Evolutionary conservation across 345 rosid species (phyloP), one percentile per base, ranked within the genome.

Genomic region (Gossypium ekmanianum): DNA sequence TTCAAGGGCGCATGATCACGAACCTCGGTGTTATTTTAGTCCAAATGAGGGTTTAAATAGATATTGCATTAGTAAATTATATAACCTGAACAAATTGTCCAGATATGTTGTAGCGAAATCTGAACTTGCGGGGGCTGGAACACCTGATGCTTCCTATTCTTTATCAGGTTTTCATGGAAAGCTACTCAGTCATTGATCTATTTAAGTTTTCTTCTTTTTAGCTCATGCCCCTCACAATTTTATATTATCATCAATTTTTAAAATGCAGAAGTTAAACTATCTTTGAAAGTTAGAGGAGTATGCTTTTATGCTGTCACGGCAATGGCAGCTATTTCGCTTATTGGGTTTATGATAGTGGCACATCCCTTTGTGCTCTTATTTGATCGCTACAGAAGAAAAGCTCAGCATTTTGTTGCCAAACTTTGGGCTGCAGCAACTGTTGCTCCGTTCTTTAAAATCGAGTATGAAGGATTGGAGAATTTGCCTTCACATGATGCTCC

Each of bases 321-420:
- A 43, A 29, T 85, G 56, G 82, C 86, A 4, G 99, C 94, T 78
- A 82, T 82, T 76, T 74, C 20, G 18, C 14, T 39, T 24, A 41
- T 68, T 24, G 55, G 72, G 52, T 22, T 56, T 87, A 95, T 95
- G 98, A 66, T 93, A 7, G 76, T 81, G 59, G 91, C 84, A 11
- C 99, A 93, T 74, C 98, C 96, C 17, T 83, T 91, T 27, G 97
- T 95, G 71, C 88, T 95, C 64, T 76, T 93, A 57, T 74, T 89
- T 8, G 98, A 95, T 74, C 92, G 80, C 58, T 84, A 90, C 72
- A 79, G 80, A 81, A 86, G 98, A 84, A 91, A 87, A 75, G 84
- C 81, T 77, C 98, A 95, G 14, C 91, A 86, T 76, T 82, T 85
- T 51, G 54, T 90, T 74, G 97, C 97, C 61, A 90, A 87, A 79